Base-by-base conservation (phyloP, 1,284 basidiomycete genomes). In the Phylloboletellus chloephorus region DNA sequence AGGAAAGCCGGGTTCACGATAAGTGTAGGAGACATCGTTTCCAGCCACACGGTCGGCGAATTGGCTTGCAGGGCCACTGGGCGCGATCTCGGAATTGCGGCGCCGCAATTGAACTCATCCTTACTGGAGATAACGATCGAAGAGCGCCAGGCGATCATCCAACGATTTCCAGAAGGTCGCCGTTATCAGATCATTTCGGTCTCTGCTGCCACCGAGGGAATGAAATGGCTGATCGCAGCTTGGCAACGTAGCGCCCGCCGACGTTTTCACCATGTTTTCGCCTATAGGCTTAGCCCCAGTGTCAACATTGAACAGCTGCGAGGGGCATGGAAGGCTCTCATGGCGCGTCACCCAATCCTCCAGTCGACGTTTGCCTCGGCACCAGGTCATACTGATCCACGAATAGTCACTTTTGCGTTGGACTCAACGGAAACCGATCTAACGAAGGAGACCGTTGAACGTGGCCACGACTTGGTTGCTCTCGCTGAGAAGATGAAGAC, bases 191-290 rank as follows among this genome's bases (percentile, higher is more conserved):
- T 50, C 17, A 12, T 44, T 37, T 36, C 41, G 37, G 26, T 51
- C 37, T 30, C 40, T n/a, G n/a, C 31, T 24, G 44, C 48, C 25
- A 44, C 47, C 7, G 37, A 51, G 13, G 45, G 46, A 34, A 49
- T 54, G 46, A 54, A 60, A 32, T 66, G 66, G 66, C 47, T 67
- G 11, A 57, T 72, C 13, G 69, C 66, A 7, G 68, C 66, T 38
- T 74, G 73, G 73, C 65, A 71, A 46, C 54, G 56, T 25, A 73
- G 69, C 43, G 42, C 47, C n/a, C 54, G 64, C 20, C 60, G 61
- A 7, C 62, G 69, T 21, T 73, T 68, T 49, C 73, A 74, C 37
- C 66, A 71, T 48, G 65, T 63, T 21, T 74, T 74, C 39, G 66
- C 66, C 1, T 72, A 66, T 41, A 54, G 56, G 24, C 53, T 74